Conservation (phyloP, 176 grass and related monocot genomes). For the Hordeum marinum region DNA sequence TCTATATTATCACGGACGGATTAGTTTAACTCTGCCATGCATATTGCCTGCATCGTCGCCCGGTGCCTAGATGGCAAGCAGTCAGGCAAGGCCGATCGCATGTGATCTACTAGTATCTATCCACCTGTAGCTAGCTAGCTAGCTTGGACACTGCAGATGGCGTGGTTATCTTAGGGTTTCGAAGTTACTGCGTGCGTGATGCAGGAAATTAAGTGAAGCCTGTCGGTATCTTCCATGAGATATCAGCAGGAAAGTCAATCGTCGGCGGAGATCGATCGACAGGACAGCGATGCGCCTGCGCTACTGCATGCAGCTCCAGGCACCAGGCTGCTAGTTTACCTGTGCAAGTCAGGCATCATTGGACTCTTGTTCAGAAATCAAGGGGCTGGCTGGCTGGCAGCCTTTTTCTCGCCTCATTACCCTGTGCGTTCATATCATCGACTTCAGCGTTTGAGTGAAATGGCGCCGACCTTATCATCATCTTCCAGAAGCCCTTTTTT, state of each 20-base stretch:
- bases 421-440: constrained; percentile 6
- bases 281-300: not conserved
- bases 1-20: not conserved
- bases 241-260: not conserved
- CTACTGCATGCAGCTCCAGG: constrained; percentile 20
- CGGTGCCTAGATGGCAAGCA: constrained; percentile 15
- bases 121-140: constrained; percentile 3
- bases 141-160: not conserved
- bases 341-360: not conserved
- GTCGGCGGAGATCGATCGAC: not conserved
- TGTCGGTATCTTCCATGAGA: constrained; percentile 33
- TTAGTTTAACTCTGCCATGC: constrained; percentile 21
- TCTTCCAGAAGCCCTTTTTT: not conserved
- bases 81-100: constrained; percentile 1
- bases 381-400: not conserved
- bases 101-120: constrained; percentile 31
- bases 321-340: constrained; percentile 8
- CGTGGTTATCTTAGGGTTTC: constrained; percentile 15
- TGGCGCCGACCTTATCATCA: constrained; percentile 17
- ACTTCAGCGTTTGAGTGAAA: not conserved
- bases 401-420: not conserved
- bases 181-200: constrained; percentile 38
- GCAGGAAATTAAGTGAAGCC: constrained; percentile 21
- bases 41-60: constrained; percentile 1
- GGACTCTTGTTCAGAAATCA: constrained; percentile 38